Base-by-base conservation (phyloP, 441 rosid species). In the Croton setiger region DNA sequence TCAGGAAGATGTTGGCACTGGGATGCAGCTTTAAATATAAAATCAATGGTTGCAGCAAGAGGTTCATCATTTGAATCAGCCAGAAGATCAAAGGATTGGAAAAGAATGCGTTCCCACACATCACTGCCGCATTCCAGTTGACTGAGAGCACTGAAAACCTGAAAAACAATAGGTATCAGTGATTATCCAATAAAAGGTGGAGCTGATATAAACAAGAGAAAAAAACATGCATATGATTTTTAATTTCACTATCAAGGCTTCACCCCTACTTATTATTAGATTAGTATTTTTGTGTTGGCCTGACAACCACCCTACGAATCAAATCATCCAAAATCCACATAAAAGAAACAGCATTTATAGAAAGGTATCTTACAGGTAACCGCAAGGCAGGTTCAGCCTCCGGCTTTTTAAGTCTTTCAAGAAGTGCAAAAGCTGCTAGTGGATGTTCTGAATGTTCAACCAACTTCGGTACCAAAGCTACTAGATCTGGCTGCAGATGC, bases 401-500 rank as follows among this genome's bases (percentile, higher is more conserved):
- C 62, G 98, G 87, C 82, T 80, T 85, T 70, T 84, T 88, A 80
- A 96, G 95, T 52, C 96, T 85, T 73, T 88, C 90, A 75, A 96
- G 87, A 75, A 96, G 98, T 39, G 89, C 86, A 83, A 69, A 85
- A 27, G 99, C 99, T 44, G 96, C 99, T 74, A 87, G 72, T 52
- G 97, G 86, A 72, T 96, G 98, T 85, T 96, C 99, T 33, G 98
- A 82, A 72, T 84, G 97, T 82, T 93, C 99, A 67, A 96, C 99
- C 85, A 96, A 80, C 77, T 89, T 96, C 78, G 99, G 99, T 17
- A 96, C 93, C 75, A 96, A 79, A 53, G 97, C 85, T 58, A 93
- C 87, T 60, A 96, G 83, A 75, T 96, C 99, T 51, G 85, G 81
- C 68, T 87, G 96, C 72, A 96, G 85, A 86, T 91, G 96, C 79